A percentile compares a stretch with the other conserved stretches of the same genome.
phyloP scores from a whole-genome alignment of 2,329 filamentous ascomycete genomes.

The Hypoxylon sp. region DNA sequence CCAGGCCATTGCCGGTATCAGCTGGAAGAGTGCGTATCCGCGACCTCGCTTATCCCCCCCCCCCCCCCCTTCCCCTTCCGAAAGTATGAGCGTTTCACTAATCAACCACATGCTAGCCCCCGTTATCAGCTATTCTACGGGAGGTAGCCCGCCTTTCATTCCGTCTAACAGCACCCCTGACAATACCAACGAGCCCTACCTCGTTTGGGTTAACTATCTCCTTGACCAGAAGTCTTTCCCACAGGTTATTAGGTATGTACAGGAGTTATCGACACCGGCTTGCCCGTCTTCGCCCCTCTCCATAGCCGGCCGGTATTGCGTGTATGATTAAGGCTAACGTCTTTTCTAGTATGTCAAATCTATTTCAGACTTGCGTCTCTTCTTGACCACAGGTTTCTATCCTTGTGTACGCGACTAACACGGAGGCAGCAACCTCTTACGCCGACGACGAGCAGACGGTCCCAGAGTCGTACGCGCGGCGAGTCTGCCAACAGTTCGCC shows the following conservation, averaged over 20 bases:
- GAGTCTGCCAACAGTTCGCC: conserved; percentile 62
- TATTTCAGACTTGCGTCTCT: neutral
- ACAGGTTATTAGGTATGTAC: conserved; percentile 56
- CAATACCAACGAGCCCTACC: conserved; percentile 63
- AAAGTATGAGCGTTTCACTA: neutral
- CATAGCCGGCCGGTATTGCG: too few species aligned
- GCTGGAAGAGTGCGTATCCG: conserved; percentile 36
- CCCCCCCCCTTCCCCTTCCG: too few species aligned
- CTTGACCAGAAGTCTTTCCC: conserved; percentile 57
- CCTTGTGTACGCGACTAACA: conserved; percentile 8
- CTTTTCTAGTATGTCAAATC: conserved; percentile 22
- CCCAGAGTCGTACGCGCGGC: conserved; percentile 58
- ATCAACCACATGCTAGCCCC: conserved; percentile 33
- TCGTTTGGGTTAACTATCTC: conserved; percentile 61
- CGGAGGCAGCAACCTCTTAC: conserved; percentile 57
- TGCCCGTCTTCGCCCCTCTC: neutral
- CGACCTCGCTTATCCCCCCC: too few species aligned
- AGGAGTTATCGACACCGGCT: neutral
- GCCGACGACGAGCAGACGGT: conserved; percentile 66
- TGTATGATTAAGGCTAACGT: conserved; percentile 9
- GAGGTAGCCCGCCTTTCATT: conserved; percentile 45
- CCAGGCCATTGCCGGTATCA: conserved; percentile 45
- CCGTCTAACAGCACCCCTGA: conserved; percentile 36
- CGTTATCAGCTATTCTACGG: conserved; percentile 45
- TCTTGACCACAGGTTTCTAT: neutral